phyloP scores from a whole-genome alignment of 2,329 filamentous ascomycete genomes.

The Ceratocystis colombiana region DNA sequence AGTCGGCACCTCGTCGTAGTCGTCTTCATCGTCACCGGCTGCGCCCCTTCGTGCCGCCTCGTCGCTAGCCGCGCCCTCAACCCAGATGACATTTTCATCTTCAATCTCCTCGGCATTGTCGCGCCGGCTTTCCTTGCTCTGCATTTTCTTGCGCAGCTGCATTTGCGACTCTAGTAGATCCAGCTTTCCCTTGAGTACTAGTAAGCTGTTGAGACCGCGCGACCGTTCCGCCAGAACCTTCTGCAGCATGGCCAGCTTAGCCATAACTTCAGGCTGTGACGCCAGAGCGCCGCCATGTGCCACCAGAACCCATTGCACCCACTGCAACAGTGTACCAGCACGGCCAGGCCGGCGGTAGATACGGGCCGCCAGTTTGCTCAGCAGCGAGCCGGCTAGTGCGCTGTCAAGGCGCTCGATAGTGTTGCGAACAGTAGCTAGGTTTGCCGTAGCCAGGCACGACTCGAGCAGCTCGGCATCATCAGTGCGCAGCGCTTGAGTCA shows the following conservation, averaged over 20 bases:
- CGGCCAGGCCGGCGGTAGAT: conserved; percentile 80
- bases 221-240: conserved; percentile 81
- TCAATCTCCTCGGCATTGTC: conserved; percentile 38
- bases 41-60: conserved; percentile 33
- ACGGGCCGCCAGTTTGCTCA: conserved; percentile 75
- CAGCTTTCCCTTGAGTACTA: conserved; percentile 87
- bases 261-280: conserved; percentile 71
- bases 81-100: conserved; percentile 66
- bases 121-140: conserved; percentile 34
- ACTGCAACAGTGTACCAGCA: conserved; percentile 81
- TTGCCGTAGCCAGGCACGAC: conserved; percentile 74
- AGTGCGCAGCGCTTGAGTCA: conserved; percentile 83
- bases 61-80: conserved; percentile 62
- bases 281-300: conserved; percentile 86
- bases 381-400: conserved; percentile 63
- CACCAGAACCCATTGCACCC: conserved; percentile 92
- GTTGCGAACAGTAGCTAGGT: conserved; percentile 65
- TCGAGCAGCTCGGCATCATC: conserved; percentile 86
- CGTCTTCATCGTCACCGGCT: conserved; percentile 42
- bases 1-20: conserved; percentile 47
- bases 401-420: conserved; percentile 89
- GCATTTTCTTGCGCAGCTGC: conserved; percentile 62
- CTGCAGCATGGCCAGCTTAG: conserved; percentile 66
- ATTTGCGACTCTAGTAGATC: conserved; percentile 91
- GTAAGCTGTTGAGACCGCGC: conserved; percentile 66